Evolutionary conservation across 257 asterid species (phyloP), one percentile per base, ranked within the genome.

Genomic region (Primulina huaijiensis): DNA sequence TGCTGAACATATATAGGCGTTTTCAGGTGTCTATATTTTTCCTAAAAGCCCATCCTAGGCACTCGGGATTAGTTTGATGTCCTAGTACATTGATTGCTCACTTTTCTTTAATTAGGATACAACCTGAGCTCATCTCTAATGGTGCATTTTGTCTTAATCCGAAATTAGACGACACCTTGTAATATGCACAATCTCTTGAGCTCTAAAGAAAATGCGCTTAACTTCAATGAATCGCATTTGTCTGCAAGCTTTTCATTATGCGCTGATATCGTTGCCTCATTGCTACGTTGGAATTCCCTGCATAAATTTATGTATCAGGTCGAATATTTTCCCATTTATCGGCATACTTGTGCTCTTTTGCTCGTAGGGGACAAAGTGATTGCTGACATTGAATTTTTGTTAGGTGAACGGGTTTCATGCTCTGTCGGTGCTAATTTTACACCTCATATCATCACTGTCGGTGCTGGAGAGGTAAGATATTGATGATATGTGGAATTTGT

Each of bases 361-460:
- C 56, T 16, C 20, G 56, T 16, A 43, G n/a, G 53, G n/a, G 53
- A 27, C 10, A 10, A 43, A 43, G 8, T 50, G 19, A 50, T 50
- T 50, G 56, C 56, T 50, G 8, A 50, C 20, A 16, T 12, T 30
- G 30, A 33, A 27, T n/a, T 12, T 76, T 60, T 53, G 7, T 16
- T 78, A 92, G 98, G 96, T 60, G 96, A 90, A 69, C 81, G 85
- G 96, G 88, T 90, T 80, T 85, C 97, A 33, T 78, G 91, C 73
- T 85, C 96, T n/a, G 92, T 85, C 40, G 95, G 96, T 66, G 92
- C 97, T 38, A 92, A 80, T 77, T 86, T 92, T 73, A 90, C 92
- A 5, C 98, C 97, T 7, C 97, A 90, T 76, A 84, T 92, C 57
- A 85, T 90, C 59, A 83, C 82, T 2, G 96, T 89, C 68, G 82